Evolutionary conservation across 371 early-diverging fungal genomes (phyloP).

Genomic region (Vairimorpha necatrix): DNA sequence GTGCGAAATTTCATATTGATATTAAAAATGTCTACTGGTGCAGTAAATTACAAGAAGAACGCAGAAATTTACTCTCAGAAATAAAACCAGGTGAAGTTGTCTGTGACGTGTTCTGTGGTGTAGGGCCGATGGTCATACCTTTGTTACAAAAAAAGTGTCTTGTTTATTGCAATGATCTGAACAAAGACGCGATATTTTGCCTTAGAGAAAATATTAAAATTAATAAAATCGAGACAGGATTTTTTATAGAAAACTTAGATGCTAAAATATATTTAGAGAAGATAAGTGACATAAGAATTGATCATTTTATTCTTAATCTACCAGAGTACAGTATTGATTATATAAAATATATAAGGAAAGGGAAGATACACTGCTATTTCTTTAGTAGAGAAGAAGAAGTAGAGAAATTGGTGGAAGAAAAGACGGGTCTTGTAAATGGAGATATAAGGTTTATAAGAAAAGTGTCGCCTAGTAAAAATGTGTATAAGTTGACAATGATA

Average conservation of each 20-base stretch:
- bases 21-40: constrained; percentile 64
- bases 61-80: constrained; percentile 37
- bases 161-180: constrained; percentile 64
- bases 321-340: constrained; percentile 62
- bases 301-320: constrained; percentile 64
- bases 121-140: constrained; percentile 63
- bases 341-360: constrained; percentile 39
- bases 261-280: constrained; percentile 57
- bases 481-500: constrained; percentile 54
- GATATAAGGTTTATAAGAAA: constrained; percentile 52
- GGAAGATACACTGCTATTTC: constrained; percentile 60
- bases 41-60: constrained; percentile 63
- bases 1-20: constrained; percentile 56
- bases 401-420: constrained; percentile 16
- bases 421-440: constrained; percentile 23
- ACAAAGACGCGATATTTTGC: constrained; percentile 60
- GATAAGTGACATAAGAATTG: constrained; percentile 39
- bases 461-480: constrained; percentile 63
- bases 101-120: constrained; percentile 65
- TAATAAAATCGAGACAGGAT: constrained; percentile 45
- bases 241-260: constrained; percentile 49
- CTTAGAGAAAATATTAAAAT: constrained; percentile 51
- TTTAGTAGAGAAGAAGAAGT: constrained; percentile 50
- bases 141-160: constrained; percentile 50
- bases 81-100: constrained; percentile 46